Percentiles rank a stretch among this genome's conserved stretches.
These are phyloP conservation scores for Vicia villosa DNA, from an alignment of 306 rosid genomes.

Conservation along the genomic window DNA sequence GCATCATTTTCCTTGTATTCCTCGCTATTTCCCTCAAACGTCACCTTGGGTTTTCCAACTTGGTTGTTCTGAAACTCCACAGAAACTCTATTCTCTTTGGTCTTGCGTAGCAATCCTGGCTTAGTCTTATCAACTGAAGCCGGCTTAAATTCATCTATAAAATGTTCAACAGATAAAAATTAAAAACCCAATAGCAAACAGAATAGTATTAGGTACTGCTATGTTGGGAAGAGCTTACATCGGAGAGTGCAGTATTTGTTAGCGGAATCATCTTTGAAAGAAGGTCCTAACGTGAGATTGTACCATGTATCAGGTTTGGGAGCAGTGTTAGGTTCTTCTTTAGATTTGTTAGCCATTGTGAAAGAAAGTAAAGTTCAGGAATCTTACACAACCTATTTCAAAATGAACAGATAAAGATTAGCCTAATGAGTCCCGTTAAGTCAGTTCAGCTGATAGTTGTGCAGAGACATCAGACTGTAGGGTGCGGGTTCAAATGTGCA, in stretches of 20 bases:
- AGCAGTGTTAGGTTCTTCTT: slow-evolving; percentile 85
- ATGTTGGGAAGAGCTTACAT: slow-evolving; percentile 52
- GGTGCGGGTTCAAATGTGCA: no score
- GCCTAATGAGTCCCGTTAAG: no score
- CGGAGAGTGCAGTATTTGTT: slow-evolving; percentile 88
- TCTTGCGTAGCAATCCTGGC: slow-evolving; percentile 71
- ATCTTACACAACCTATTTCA: background rate
- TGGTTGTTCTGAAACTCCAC: slow-evolving; percentile 93
- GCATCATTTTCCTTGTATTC: slow-evolving; percentile 85
- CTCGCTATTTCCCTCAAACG: slow-evolving; percentile 86
- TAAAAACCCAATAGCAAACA: no score
- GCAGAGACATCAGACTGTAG: no score
- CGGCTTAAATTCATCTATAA: slow-evolving; percentile 86
- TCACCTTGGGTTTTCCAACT: slow-evolving; percentile 76
- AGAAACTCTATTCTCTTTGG: slow-evolving; percentile 78
- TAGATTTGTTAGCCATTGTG: slow-evolving; percentile 49
- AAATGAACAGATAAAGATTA: background rate
- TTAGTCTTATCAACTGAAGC: slow-evolving; percentile 86
- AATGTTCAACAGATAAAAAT: slow-evolving; percentile 16
- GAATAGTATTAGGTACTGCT: no score
- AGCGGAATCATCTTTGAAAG: slow-evolving; percentile 81
- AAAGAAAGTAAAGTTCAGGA: background rate
- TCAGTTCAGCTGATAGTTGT: no score
- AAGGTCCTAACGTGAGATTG: slow-evolving; percentile 75
- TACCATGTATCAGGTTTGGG: slow-evolving; percentile 85